These are phyloP conservation scores for Jackrogersella minutella DNA, from an alignment of 495 filamentous ascomycete genomes.

Conservation along the genomic window DNA sequence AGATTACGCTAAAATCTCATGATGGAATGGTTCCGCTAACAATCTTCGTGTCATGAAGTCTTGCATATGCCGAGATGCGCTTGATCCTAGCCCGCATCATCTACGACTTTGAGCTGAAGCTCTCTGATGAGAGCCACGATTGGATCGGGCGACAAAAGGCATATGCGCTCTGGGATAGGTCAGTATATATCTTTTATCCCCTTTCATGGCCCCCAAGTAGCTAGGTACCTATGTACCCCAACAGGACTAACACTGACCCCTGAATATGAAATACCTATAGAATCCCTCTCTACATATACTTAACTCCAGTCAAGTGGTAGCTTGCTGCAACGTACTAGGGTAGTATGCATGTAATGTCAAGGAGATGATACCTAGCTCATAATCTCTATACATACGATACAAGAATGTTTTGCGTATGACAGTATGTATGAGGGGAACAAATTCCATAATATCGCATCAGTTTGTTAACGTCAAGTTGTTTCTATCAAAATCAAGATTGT, in stretches of 20 bases:
- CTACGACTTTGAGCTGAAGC: constrained; percentile 50
- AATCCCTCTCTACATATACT: constrained; percentile 29
- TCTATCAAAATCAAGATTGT: too few species aligned
- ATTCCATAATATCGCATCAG: too few species aligned
- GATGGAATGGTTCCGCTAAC: neutral
- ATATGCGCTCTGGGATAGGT: constrained; percentile 45
- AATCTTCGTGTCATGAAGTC: constrained; percentile 23
- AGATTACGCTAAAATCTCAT: neutral
- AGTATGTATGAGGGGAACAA: too few species aligned
- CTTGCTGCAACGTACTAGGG: neutral
- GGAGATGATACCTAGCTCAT: neutral
- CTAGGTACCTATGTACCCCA: too few species aligned
- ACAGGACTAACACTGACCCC: neutral
- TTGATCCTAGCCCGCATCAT: constrained; percentile 52
- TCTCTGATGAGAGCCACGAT: constrained; percentile 31
- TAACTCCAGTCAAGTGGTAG: constrained; percentile 37
- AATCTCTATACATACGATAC: too few species aligned
- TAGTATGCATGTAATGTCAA: neutral
- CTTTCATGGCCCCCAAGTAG: too few species aligned
- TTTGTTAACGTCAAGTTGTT: too few species aligned
- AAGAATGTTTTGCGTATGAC: neutral
- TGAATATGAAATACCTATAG: constrained; percentile 6
- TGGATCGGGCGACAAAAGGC: constrained; percentile 46
- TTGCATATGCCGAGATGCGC: constrained; percentile 54
- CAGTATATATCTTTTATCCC: neutral